phyloP scores from a whole-genome alignment of 139 green algal genomes.

The Chlorella sp. region DNA sequence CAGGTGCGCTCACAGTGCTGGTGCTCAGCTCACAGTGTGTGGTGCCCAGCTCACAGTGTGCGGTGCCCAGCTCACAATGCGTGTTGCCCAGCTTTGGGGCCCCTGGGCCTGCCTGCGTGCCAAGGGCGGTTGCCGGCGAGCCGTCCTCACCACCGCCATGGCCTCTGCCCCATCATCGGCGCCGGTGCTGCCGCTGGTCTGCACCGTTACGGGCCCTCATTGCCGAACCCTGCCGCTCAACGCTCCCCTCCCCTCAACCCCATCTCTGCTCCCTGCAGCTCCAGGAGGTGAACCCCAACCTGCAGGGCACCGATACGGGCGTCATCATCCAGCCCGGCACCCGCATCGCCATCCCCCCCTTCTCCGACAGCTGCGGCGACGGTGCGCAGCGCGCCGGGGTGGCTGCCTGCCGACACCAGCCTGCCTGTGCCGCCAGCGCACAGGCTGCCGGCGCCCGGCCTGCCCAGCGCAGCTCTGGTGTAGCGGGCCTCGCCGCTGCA shows the following conservation, averaged over 20 bases:
- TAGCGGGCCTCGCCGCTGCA: no score
- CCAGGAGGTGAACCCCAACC: conserved; percentile 24
- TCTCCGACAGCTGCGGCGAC: conserved; percentile 25
- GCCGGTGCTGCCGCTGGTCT: no score
- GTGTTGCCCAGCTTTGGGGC: background rate
- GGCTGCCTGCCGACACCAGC: no score
- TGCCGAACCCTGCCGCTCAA: no score
- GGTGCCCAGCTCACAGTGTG: background rate
- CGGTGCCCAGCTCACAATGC: background rate
- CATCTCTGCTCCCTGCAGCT: background rate
- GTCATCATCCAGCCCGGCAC: conserved; percentile 25
- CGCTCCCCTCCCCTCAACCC: background rate
- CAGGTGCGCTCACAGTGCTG: background rate
- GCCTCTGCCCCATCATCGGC: no score
- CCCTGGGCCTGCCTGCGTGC: no score
- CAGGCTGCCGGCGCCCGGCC: no score
- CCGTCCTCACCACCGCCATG: no score
- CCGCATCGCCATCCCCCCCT: conserved; percentile 39
- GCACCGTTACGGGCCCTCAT: no score
- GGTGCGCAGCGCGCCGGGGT: background rate
- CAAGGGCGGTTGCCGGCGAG: no score
- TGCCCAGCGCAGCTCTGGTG: no score
- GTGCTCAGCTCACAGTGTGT: background rate
- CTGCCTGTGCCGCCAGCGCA: background rate
- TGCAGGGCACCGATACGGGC: conserved; percentile 1